Base-by-base conservation (phyloP, 2,329 filamentous ascomycete genomes). In the Hymenoscyphus scutula region DNA sequence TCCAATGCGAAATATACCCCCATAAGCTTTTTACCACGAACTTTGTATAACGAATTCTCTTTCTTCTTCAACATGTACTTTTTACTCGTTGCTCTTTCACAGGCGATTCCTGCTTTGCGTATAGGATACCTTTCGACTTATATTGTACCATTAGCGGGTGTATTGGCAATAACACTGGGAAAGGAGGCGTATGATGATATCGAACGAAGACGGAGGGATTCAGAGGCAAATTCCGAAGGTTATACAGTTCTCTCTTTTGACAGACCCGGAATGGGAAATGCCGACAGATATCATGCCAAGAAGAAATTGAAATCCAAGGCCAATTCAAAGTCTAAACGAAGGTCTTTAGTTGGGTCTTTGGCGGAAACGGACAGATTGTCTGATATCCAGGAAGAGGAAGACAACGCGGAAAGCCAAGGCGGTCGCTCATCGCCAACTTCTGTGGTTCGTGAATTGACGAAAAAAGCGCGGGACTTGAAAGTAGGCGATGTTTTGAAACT, bases 51-150 rank as follows among this genome's bases (percentile, higher is more conserved):
- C 78, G 95, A 99, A 74, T 99, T 99, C 75, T 97, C 94, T 64
- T 99, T 98, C 80, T 99, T 99, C 79, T 97, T 99, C 82, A 99
- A 99, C 82, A 91, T 98, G 81, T 99, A 99, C 76, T 99, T 99
- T 76, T 81, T 99, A 61, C 86, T 98, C 29, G 95, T 99, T 57
- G 96, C 95, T 6, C 78, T 98, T 57, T 98, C 94, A 41, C 95
- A 99, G 77, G 88, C 92, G 53, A 93, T 99, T 72, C 93, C 92
- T 3, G 85, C 90, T 25, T 79, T 99, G 60, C 87, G 92, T 60
- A 97, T 99, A 68, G 95, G 95, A 61, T 98, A 97, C 75, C 84
- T 99, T 65, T 91, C 91, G 32, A 98, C 95, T 1, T 99, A 99
- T 72, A 87, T 98, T 74, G 93, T 91, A 23, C 95, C 95, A 1